phyloP scores from a whole-genome alignment of 345 rosid species.

The Linum usitatissimum region DNA sequence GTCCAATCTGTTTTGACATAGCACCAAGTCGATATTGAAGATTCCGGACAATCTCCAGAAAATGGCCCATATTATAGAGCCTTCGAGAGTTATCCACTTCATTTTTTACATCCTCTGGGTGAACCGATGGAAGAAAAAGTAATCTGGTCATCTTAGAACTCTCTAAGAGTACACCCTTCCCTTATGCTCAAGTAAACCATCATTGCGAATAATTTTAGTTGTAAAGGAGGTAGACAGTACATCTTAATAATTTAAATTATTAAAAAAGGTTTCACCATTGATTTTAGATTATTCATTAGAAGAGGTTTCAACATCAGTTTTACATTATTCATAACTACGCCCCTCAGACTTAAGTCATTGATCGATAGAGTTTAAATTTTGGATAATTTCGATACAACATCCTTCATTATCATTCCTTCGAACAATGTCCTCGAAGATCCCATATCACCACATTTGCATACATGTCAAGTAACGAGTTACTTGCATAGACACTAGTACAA shows the following conservation, averaged over 20 bases:
- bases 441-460: conserved; percentile 39
- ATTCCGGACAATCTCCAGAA: conserved; percentile 71
- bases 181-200: conserved; percentile 54
- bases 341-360: too few species aligned
- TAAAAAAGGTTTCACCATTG: too few species aligned
- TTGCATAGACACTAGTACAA: conserved; percentile 26
- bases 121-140: conserved; percentile 46
- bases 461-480: conserved; percentile 37
- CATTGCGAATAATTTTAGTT: conserved; percentile 68
- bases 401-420: too few species aligned
- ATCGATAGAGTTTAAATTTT: too few species aligned
- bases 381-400: too few species aligned
- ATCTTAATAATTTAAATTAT: too few species aligned
- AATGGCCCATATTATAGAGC: conserved; percentile 69
- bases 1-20: conserved; percentile 62
- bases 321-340: too few species aligned
- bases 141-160: conserved; percentile 24
- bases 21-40: conserved; percentile 55
- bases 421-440: conserved; percentile 29
- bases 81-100: conserved; percentile 35
- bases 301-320: too few species aligned
- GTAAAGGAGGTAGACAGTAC: conserved; percentile 64
- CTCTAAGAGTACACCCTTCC: conserved; percentile 29
- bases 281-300: too few species aligned
- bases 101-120: conserved; percentile 27